Percentiles rank a stretch among this genome's conserved stretches.
Evolutionary conservation across 345 rosid genomes (phyloP).

Genomic region (Rhodomyrtus tomentosa): DNA sequence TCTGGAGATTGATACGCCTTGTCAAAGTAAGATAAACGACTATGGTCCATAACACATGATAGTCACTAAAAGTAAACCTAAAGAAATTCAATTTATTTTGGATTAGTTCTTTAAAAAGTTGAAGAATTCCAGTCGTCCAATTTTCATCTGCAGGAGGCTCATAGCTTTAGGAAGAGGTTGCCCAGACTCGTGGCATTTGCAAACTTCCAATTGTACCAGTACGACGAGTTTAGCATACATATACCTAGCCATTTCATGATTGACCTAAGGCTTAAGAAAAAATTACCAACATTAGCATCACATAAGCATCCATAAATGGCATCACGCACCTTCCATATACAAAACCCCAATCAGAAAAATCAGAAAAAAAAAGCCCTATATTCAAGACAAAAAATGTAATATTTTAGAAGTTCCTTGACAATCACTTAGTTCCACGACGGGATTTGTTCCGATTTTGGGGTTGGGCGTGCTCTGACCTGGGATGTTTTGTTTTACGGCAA

Average conservation of each 20-base stretch:
- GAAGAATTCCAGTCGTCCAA: constrained; percentile 86
- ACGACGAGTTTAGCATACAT: background rate
- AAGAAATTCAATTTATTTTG: too few relatives aligned
- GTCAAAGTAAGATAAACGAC: too few relatives aligned
- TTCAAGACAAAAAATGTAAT: background rate
- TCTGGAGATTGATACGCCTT: too few relatives aligned
- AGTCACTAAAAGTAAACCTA: too few relatives aligned
- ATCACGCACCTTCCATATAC: too few relatives aligned
- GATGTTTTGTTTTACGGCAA: too few relatives aligned
- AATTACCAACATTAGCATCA: background rate
- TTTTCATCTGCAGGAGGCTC: constrained; percentile 81
- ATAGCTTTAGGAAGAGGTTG: constrained; percentile 71
- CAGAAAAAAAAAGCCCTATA: background rate
- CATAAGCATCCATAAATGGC: background rate
- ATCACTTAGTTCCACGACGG: background rate
- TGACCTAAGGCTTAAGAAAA: background rate
- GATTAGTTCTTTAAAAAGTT: too few relatives aligned
- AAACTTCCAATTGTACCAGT: constrained; percentile 43
- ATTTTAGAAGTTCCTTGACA: background rate
- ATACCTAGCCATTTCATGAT: background rate
- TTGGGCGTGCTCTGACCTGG: too few relatives aligned
- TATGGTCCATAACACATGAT: too few relatives aligned
- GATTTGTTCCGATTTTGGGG: background rate
- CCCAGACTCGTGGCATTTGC: constrained; percentile 89
- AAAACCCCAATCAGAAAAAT: too few relatives aligned